Conservation (phyloP, 805 yeast genomes). For the Pichia paraexigua region DNA sequence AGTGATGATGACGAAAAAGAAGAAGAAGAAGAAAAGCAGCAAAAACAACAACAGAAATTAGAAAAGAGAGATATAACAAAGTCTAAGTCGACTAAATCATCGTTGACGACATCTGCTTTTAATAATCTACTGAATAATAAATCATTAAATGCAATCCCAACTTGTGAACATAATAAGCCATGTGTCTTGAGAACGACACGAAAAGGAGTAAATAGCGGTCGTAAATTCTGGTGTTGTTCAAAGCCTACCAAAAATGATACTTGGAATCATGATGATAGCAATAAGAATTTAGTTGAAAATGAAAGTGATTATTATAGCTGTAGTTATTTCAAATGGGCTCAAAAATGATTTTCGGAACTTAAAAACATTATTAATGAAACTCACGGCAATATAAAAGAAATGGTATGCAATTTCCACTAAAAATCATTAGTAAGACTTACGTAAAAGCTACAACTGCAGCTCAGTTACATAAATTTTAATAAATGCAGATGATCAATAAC, state of each 20-base stretch:
- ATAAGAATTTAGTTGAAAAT: background rate
- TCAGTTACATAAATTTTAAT: no score
- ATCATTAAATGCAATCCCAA: constrained; percentile 25
- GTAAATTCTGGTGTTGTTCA: constrained; percentile 48
- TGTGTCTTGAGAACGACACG: constrained; percentile 40
- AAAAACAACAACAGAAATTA: background rate
- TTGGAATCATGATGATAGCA: constrained; percentile 22
- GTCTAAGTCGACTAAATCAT: background rate
- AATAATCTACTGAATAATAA: constrained; percentile 14
- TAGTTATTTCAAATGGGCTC: constrained; percentile 48
- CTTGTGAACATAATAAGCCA: constrained; percentile 41
- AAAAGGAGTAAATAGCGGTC: constrained; percentile 37
- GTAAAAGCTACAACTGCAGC: no score
- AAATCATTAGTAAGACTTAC: no score
- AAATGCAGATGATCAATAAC: no score
- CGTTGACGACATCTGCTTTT: constrained; percentile 16
- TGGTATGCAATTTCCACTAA: no score
- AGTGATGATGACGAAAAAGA: constrained; percentile 10
- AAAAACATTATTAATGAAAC: no score
- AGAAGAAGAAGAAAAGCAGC: background rate
- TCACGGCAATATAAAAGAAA: no score
- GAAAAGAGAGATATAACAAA: background rate
- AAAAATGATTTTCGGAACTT: constrained; percentile 7
- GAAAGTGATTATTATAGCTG: constrained; percentile 32
- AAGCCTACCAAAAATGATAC: constrained; percentile 23